phyloP scores from a whole-genome alignment of 257 asterid species.

The Agastache rugosa region DNA sequence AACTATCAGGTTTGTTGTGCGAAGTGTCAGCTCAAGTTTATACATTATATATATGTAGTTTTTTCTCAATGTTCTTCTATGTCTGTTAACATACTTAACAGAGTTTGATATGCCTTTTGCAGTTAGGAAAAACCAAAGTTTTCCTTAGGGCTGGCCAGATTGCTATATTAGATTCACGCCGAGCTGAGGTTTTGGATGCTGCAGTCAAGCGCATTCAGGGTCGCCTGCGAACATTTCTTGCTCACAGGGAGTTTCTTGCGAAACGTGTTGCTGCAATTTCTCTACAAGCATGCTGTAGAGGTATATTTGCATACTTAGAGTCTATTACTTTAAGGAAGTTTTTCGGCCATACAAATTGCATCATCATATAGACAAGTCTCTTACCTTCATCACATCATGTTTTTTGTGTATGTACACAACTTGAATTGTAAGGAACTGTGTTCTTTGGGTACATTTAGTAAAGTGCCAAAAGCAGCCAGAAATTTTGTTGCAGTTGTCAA shows the following conservation, averaged over 20 bases:
- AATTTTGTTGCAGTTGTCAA: constrained; percentile 24
- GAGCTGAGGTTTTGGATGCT: constrained; percentile 87
- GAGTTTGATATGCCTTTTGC: constrained; percentile 38
- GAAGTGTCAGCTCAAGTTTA: constrained; percentile 20
- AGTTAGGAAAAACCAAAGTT: constrained; percentile 94
- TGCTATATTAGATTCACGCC: constrained; percentile 82
- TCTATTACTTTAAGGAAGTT: constrained; percentile 11
- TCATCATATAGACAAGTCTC: constrained; percentile 15
- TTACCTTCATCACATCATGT: constrained; percentile 5
- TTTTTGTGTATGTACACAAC: constrained; percentile 16
- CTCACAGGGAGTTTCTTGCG: constrained; percentile 65
- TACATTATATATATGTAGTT: constrained; percentile 25
- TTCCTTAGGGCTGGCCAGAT: constrained; percentile 99
- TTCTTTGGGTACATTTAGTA: neutral
- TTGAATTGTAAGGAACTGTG: neutral
- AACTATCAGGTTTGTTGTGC: constrained; percentile 84
- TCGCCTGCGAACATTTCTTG: constrained; percentile 67
- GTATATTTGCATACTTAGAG: constrained; percentile 46
- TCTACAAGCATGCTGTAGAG: constrained; percentile 92
- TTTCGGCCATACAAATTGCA: constrained; percentile 12
- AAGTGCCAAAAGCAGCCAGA: neutral
- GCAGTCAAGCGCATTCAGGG: constrained; percentile 90
- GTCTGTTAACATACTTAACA: constrained; percentile 21
- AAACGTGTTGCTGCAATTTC: constrained; percentile 69
- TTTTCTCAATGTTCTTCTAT: constrained; percentile 26